Evolutionary conservation across 1,284 basidiomycete genomes (phyloP), one percentile per base, ranked within the genome.

Genomic region (Somion occarium): DNA sequence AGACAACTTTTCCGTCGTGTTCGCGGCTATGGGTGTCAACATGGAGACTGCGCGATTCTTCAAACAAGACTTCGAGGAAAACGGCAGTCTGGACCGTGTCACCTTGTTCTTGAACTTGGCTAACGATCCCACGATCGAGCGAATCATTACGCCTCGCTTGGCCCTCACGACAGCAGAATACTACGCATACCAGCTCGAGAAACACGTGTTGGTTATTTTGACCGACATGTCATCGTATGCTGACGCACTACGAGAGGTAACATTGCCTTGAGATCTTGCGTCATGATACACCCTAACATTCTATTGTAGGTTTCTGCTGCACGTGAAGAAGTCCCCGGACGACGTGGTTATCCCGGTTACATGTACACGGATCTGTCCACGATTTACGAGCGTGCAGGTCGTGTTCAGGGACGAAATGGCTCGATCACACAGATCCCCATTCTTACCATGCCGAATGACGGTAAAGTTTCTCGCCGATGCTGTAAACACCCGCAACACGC

Each of bases 31-130:
- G 97, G 97, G 97, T 84, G 97, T 97, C 63, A 99, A 99, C 78
- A 97, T 98, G 94, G 97, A 99, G 73, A 99, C 97, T 5, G 97
- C 97, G 26, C 86, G 97, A 50, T 99, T 98, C 82, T 99, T 99
- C 88, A 96, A 97, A 74, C 93, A 98, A 69, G 97, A 99, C 76
- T 99, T 99, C 69, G 95, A 99, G 72, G 96, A 98, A 69, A 98
- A 98, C 67, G 97, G 97, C 47, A 92, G 90, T 78, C 82, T 99
- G 59, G 95, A 98, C 73, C 91, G 97, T 65, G 94, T 98, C 50
- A 99, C 97, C 5, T 79, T 99, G 56, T 99, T 99, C 87, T 81
- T 99, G 70, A 99, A 99, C 76, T 75, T 99, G 65, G 97, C 97
- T 46, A 99, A 98, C 67, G 97, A 99, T 71, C 97, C 97, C n/a